Evolutionary conservation across 495 filamentous ascomycete genomes (phyloP), one percentile per base, ranked within the genome.

Genomic region (Chaetomidium leptoderma): DNA sequence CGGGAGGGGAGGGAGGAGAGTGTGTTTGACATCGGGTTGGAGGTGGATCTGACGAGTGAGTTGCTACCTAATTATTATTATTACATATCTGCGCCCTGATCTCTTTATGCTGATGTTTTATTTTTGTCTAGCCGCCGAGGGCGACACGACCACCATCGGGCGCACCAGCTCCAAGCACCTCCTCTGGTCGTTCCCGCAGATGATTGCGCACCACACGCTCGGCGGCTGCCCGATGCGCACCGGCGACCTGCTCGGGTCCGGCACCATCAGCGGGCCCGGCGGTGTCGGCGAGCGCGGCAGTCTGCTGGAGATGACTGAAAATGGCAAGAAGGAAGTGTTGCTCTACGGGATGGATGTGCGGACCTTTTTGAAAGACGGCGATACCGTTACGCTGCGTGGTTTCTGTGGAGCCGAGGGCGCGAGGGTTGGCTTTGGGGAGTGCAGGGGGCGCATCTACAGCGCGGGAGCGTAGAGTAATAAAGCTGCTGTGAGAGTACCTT

Each of bases 151-250:
- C 2, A 83, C 82, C 1, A 83, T 96, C 52, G 75, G 78, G 2
- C 74, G 72, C 26, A 88, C 84, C 40, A 88, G 78, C 55, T 81
- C 83, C 10, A 78, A 74, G 57, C 83, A 96, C 69, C 81, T 97
- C 27, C 80, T 97, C 21, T 97, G 84, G 79, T 95, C 90, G 0
- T 97, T 95, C 74, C 82, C 89, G 14, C 92, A 97, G 73, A 95
- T 97, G 90, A 77, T 97, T 36, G 86, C 92, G 0, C 92, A 97
- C 67, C 92, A 97, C 68, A 86, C 88, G 6, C 79, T 92, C 44
- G 88, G 86, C 2, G 92, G 92, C 23, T 97, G 92, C 69, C 84
- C 86, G 16, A 69, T 97, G 76, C 81, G 83, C 39, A 78, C 86
- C 0, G 92, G 92, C 35, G 92, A 97, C 63, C 72, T 97, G 49